phyloP scores from a whole-genome alignment of 306 rosid genomes.

The Cicer pinnatifidum region DNA sequence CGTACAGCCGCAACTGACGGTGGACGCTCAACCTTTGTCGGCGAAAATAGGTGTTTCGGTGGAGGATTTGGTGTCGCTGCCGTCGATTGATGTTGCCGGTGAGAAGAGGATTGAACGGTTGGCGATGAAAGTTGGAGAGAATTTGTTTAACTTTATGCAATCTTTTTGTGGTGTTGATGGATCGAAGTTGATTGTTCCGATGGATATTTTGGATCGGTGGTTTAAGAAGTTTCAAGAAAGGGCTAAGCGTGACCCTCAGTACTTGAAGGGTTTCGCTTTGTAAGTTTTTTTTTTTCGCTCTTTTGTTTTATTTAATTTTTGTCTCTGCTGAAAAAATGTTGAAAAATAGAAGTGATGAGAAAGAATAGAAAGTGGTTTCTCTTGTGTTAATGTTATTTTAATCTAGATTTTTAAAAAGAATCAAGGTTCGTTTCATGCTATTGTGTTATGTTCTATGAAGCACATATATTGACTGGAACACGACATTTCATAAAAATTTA shows the following conservation, averaged over 20 bases:
- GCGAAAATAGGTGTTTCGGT: conserved; percentile 96
- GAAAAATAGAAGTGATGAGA: conserved; percentile 13
- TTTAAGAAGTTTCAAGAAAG: conserved; percentile 85
- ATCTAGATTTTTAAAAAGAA: neutral
- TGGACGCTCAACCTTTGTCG: conserved; percentile 64
- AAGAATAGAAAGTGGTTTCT: neutral
- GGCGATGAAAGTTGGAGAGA: conserved; percentile 88
- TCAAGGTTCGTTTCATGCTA: conserved; percentile 5
- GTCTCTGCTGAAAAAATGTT: neutral
- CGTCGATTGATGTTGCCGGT: conserved; percentile 74
- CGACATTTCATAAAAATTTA: too few species aligned
- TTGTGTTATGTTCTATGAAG: neutral
- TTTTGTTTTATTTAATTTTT: neutral
- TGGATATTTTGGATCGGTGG: conserved; percentile 94
- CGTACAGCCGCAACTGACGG: conserved; percentile 63
- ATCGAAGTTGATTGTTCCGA: conserved; percentile 80
- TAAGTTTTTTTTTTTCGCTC: conserved; percentile 1
- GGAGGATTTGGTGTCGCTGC: conserved; percentile 80
- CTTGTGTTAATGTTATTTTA: conserved; percentile 32
- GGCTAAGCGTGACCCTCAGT: conserved; percentile 85
- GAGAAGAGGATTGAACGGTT: conserved; percentile 67
- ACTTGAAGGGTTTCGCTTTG: conserved; percentile 73
- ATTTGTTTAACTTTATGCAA: conserved; percentile 91
- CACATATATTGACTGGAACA: too few species aligned
- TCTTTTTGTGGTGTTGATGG: conserved; percentile 92